Conservation (phyloP, 345 rosid species). For the Eucalyptus urophylla region DNA sequence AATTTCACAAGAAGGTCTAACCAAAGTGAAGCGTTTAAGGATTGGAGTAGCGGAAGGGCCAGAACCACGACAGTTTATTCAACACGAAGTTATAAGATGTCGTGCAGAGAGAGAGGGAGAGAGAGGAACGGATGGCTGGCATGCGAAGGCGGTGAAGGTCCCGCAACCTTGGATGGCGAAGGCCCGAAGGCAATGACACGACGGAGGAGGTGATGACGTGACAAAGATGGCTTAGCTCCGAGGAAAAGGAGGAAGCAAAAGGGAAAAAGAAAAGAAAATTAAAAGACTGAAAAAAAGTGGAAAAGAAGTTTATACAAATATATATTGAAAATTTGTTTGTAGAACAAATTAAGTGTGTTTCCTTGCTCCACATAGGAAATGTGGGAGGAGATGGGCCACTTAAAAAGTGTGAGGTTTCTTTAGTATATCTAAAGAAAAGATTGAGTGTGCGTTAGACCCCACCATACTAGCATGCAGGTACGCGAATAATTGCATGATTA, state of each 20-base stretch:
- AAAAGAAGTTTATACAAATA: not conserved
- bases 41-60: not conserved
- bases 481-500: accelerated
- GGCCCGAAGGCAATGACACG: not conserved
- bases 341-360: too few relatives aligned
- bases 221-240: not conserved
- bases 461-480: accelerated
- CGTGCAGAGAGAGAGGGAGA: not conserved
- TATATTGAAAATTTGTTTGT: too few relatives aligned
- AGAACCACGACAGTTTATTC: not conserved
- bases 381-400: too few relatives aligned
- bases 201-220: not conserved
- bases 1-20: not conserved
- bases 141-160: not conserved
- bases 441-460: accelerated
- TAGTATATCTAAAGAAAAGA: too few relatives aligned
- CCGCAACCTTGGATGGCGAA: not conserved
- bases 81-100: not conserved
- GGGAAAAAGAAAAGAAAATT: not conserved
- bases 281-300: not conserved
- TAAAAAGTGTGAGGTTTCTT: too few relatives aligned
- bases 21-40: not conserved
- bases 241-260: not conserved
- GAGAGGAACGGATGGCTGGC: not conserved
- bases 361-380: too few relatives aligned